These are phyloP conservation scores for Calonectria montana DNA, from an alignment of 2,329 filamentous ascomycete genomes.

Conservation along the genomic window DNA sequence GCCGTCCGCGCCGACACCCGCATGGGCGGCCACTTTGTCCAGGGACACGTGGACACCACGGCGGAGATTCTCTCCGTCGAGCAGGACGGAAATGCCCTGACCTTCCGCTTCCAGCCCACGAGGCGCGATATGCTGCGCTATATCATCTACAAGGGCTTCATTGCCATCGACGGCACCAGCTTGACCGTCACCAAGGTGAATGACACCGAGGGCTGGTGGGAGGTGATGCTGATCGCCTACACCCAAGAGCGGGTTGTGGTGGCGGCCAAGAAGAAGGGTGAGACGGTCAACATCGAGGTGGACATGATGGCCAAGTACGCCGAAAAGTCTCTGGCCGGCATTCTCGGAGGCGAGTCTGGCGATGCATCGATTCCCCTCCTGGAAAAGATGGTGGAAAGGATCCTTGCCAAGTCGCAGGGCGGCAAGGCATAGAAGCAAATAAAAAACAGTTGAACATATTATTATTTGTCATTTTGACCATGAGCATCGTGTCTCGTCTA, in stretches of 20 bases:
- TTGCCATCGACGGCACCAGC: slow-evolving; percentile 94
- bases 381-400: slow-evolving; percentile 78
- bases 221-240: slow-evolving; percentile 98
- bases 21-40: slow-evolving; percentile 98
- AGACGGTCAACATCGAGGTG: slow-evolving; percentile 91
- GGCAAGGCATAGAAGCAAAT: slow-evolving; percentile 38
- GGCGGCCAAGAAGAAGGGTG: slow-evolving; percentile 80
- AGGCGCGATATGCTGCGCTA: slow-evolving; percentile 80
- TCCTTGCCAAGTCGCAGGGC: slow-evolving; percentile 74
- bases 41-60: slow-evolving; percentile 94
- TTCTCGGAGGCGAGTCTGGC: slow-evolving; percentile 68
- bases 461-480: slow-evolving; percentile 24
- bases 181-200: slow-evolving; percentile 90
- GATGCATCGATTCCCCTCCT: slow-evolving; percentile 67
- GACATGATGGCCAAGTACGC: slow-evolving; percentile 89
- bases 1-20: slow-evolving; percentile 91
- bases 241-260: slow-evolving; percentile 93
- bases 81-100: slow-evolving; percentile 90
- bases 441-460: slow-evolving; percentile 13
- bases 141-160: slow-evolving; percentile 95
- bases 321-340: slow-evolving; percentile 85
- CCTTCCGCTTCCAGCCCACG: slow-evolving; percentile 82
- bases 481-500: slow-evolving; percentile 38
- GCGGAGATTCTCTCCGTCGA: slow-evolving; percentile 79
- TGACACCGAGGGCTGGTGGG: slow-evolving; percentile 84